Evolutionary conservation across 1,284 basidiomycete genomes (phyloP).

Genomic region (Inonotus obliquus): DNA sequence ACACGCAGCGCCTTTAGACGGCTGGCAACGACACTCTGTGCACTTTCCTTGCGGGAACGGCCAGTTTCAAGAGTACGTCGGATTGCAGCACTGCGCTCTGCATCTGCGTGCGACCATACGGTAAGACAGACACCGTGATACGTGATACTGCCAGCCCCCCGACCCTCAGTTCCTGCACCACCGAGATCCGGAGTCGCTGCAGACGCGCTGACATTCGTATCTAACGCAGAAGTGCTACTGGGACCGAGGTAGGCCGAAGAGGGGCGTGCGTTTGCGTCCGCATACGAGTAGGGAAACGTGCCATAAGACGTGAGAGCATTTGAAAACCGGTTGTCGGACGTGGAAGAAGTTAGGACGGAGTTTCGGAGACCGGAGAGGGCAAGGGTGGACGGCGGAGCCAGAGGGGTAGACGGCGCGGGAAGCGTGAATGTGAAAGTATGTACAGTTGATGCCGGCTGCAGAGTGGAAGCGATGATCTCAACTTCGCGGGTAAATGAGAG

Average conservation of each 20-base stretch:
- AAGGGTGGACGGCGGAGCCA: conserved; percentile 63
- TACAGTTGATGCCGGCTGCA: conserved; percentile 87
- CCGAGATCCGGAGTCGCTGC: conserved; percentile 17
- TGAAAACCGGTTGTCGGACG: conserved; percentile 47
- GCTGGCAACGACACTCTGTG: conserved; percentile 62
- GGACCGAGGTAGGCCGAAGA: conserved; percentile 76
- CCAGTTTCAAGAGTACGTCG: conserved; percentile 76
- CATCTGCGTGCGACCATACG: conserved; percentile 92
- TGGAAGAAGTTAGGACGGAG: conserved; percentile 57
- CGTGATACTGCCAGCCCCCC: conserved; percentile 49
- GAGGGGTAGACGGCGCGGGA: conserved; percentile 65
- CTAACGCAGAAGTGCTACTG: conserved; percentile 27
- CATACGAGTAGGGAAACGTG: conserved; percentile 64
- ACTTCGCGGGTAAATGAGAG: conserved; percentile 89
- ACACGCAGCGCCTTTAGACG: conserved; percentile 61
- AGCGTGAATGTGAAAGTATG: conserved; percentile 89
- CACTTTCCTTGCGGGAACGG: conserved; percentile 71
- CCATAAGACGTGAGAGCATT: conserved; percentile 40
- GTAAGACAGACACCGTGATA: conserved; percentile 90
- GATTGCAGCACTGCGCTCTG: conserved; percentile 76
- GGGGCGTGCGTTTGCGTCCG: conserved; percentile 59
- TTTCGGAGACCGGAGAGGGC: conserved; percentile 55
- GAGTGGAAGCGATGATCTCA: conserved; percentile 88
- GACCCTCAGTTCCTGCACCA: conserved; percentile 18
- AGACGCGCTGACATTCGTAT: conserved; percentile 17